A percentile compares a stretch with the other conserved stretches of the same genome.
Conservation (phyloP, 108 stramenopile genomes). For the Cyclostephanos tholiformis region DNA sequence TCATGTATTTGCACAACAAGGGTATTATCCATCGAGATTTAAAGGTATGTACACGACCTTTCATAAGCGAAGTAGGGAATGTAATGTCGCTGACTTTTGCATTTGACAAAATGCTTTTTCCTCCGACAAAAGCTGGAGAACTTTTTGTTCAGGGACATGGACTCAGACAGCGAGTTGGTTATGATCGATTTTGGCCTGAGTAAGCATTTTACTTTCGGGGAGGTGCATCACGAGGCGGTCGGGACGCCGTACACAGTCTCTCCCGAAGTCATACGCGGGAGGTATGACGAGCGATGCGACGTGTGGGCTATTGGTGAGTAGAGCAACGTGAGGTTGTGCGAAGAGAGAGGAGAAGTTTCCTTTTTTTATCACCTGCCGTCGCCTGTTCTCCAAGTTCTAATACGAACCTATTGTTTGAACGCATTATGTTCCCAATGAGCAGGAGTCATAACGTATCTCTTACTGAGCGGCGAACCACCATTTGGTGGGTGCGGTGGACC, state of each 20-base stretch:
- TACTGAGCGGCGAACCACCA: constrained; percentile 84
- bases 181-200: constrained; percentile 98
- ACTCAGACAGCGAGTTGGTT: constrained; percentile 78
- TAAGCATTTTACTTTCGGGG: constrained; percentile 89
- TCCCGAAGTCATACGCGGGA: constrained; percentile 84
- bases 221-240: constrained; percentile 85
- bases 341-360: background rate
- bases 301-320: constrained; percentile 76
- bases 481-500: constrained; percentile 88
- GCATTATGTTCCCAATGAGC: background rate
- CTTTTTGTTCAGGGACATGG: constrained; percentile 80
- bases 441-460: constrained; percentile 81
- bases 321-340: background rate
- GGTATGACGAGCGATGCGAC: constrained; percentile 86
- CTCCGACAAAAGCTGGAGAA: constrained; percentile 81
- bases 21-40: constrained; percentile 84
- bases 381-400: background rate
- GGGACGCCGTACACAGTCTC: constrained; percentile 91
- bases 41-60: background rate
- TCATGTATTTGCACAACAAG: constrained; percentile 91
- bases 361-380: too few relatives aligned
- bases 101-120: background rate
- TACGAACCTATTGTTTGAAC: background rate
- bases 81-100: background rate
- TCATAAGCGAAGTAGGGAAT: too few relatives aligned